Base-by-base conservation (phyloP, 352 stramenopile species). In the Phytophthora syringae region DNA sequence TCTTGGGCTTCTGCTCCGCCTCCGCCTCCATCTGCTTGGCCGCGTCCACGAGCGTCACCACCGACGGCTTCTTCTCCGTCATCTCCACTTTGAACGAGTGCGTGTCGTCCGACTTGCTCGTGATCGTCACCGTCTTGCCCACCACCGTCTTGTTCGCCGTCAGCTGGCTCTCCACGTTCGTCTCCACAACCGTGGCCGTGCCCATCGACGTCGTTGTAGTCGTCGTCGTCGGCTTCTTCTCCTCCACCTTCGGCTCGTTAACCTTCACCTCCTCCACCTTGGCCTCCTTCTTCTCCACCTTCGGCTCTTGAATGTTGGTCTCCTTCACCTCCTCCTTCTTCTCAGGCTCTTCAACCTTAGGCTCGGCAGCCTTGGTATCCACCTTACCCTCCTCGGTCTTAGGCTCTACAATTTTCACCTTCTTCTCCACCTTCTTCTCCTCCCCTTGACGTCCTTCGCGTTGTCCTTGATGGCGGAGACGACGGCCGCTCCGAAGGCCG, bases 11-110 rank as follows among this genome's bases (percentile, higher is more conserved):
- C 32, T 70, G 25, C 40, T 60, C 61, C 7, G 16, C 22, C 22
- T 24, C 7, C 5, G 62, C 50, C 21, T 15, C 54, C 54, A 70
- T 53, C 10, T 75, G 34, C 55, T 66, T 57, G 25, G 57, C 42
- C 3, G 60, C 52, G 39, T 45, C 18, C 50, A 48, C 52, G 11
- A 67, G 51, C 24, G 67, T 70, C 34, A 70, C 67, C 39, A 68
- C 64, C 22, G 52, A 70, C 34, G 56, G 56, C 39, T 77, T 74
- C 56, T 73, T 64, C 49, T 77, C 69, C 30, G 64, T 67, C 64
- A 77, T 68, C 48, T 74, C 69, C 16, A 77, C 45, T 51, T 71
- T 77, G 50, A 77, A 60, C 30, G 69, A 64, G 59, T 77, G 69
- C 9, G 22, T 47, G 43, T 77, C 53, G 11, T 65, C 62, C 27